Evolutionary conservation across 2,329 filamentous ascomycete genomes (phyloP).

Genomic region (Ascochyta pisi): DNA sequence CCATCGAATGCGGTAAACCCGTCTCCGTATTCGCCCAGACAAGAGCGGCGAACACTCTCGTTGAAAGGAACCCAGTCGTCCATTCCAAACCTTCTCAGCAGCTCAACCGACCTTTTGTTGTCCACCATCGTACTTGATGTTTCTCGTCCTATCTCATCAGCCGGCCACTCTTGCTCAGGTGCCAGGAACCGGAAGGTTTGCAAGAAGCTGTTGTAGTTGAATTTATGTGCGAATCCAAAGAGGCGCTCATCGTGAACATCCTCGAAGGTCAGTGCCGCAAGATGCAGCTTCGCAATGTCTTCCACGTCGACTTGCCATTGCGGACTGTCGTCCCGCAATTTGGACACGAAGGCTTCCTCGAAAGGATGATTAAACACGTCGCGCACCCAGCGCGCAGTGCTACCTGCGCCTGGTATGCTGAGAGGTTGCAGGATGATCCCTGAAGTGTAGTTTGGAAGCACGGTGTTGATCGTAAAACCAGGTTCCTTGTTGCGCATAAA

Average conservation of each 20-base stretch:
- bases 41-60: constrained; percentile 2
- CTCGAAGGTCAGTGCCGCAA: constrained; percentile 56
- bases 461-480: constrained; percentile 51
- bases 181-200: constrained; percentile 35
- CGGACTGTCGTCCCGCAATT: constrained; percentile 9
- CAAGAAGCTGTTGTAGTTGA: constrained; percentile 54
- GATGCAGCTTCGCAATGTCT: constrained; percentile 59
- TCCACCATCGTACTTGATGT: not conserved
- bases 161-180: not conserved
- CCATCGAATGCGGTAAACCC: not conserved
- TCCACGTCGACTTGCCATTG: constrained; percentile 58
- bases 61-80: not conserved
- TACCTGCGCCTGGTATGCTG: constrained; percentile 21
- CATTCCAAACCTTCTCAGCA: not conserved
- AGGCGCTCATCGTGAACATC: constrained; percentile 57
- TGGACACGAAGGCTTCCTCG: constrained; percentile 1
- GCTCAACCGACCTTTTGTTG: not conserved
- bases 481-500: constrained; percentile 52
- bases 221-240: constrained; percentile 57
- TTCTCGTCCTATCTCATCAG: not conserved
- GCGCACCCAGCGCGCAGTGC: constrained; percentile 18
- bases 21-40: not conserved
- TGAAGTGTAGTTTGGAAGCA: constrained; percentile 32
- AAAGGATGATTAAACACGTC: not conserved
- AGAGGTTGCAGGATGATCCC: constrained; percentile 28